Evolutionary conservation across 495 filamentous ascomycete genomes (phyloP), one percentile per base, ranked within the genome.

Genomic region (Aspergillus panamensis): DNA sequence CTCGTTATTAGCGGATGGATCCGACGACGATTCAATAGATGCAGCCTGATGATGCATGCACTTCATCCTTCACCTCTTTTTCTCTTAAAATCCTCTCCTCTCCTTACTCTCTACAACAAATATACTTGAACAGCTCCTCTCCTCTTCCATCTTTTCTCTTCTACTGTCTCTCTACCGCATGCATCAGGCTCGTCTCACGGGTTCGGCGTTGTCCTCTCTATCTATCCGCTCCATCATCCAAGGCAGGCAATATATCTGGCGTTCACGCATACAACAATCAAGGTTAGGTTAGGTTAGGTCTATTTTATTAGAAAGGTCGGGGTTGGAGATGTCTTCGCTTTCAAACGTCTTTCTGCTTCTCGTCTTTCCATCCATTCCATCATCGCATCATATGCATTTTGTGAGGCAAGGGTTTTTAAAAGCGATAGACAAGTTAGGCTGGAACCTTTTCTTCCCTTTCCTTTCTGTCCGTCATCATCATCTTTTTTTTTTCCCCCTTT

Each of bases 1-100:
- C 20, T 58, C 73, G 0, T 62, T 75, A 51, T 55, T 76, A n/a
- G 53, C 61, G 6, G 61, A 62, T 21, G 58, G 54, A 40, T 56
- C 66, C 8, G 66, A 68, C 20, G 60, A 67, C 17, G 64, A 63
- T 30, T 32, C 39, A 40, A 59, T 60, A 43, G 62, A 62, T 48
- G 48, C 48, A 49, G 13, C 47, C 29, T 31, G 54, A 48, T 50
- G 47, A 19, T 25, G 10, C 39, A 45, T 39, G 19, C 52, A 29
- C 31, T 45, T 9, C 20, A 6, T 43, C 10, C 13, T 14, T 40
- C 21, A 39, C 53, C 33, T n/a, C 53, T 25, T 32, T 21, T 55
- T 33, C 17, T 47, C 40, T 39, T 16, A 20, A 19, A 10, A 20
- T 25, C 33, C 17, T 13, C 35, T 14, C 17, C 6, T 8, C 17